These are phyloP conservation scores for Dioscorea cayenensis DNA, from an alignment of 116 monocot species.

Conservation along the genomic window DNA sequence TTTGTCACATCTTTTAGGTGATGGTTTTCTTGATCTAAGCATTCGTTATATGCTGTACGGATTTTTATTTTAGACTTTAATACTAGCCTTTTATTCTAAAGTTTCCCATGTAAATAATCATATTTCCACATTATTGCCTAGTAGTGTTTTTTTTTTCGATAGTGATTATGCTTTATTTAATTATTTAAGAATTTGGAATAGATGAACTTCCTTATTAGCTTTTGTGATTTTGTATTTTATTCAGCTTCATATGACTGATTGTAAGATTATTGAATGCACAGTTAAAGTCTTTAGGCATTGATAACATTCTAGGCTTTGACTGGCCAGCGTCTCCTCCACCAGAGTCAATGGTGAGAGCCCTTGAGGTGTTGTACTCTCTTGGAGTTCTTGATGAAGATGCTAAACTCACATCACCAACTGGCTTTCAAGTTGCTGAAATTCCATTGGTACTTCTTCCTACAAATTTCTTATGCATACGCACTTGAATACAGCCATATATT, in stretches of 20 bases:
- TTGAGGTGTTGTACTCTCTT: constrained; percentile 90
- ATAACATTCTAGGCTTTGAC: constrained; percentile 91
- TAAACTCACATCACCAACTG: constrained; percentile 81
- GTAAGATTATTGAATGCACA: constrained; percentile 18
- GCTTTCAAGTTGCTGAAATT: constrained; percentile 95
- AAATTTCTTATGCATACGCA: neutral
- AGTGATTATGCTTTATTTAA: neutral
- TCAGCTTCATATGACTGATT: neutral
- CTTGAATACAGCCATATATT: too few relatives aligned
- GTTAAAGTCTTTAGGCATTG: constrained; percentile 91
- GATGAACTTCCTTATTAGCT: neutral
- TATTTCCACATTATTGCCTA: neutral
- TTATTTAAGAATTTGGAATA: neutral
- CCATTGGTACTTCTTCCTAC: constrained; percentile 55
- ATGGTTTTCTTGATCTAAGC: neutral
- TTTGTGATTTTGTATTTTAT: neutral
- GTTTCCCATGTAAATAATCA: too few relatives aligned
- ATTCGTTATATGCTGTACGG: neutral
- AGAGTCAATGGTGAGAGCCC: constrained; percentile 91
- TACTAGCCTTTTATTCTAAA: too few relatives aligned
- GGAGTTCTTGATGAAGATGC: constrained; percentile 93
- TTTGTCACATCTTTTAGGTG: too few relatives aligned
- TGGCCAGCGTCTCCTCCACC: constrained; percentile 91
- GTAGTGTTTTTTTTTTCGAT: neutral
- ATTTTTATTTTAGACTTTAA: neutral